Evolutionary conservation across 148 eudicot species (phyloP), one percentile per base, ranked within the genome.

Genomic region (Vaccinium darrowii): DNA sequence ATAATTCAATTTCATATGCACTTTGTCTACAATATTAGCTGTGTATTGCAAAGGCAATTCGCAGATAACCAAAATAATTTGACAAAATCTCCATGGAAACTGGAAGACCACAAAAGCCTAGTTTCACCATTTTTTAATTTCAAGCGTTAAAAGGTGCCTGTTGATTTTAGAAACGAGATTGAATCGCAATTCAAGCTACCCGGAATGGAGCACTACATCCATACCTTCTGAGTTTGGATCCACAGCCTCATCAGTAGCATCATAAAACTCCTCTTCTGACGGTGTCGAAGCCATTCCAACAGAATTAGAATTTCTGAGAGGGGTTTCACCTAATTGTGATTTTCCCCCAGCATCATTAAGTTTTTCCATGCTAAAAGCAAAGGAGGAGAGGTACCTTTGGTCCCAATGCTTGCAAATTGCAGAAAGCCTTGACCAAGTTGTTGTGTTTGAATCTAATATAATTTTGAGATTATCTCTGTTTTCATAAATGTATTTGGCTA

Each of bases 401-500:
- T 43, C 47, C 47, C 47, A 43, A 6, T 43, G 47, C 0, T 0
- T 4, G 47, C 47, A 43, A 43, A 43, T 43, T 43, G 47, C 47
- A 43, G 0, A 43, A 43, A 43, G 47, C 47, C 47, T 43, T 43
- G 47, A 43, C 47, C 47, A 43, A 43, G 47, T 43, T 43, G 47
- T 43, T 43, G 47, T 43, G 47, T 43, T 43, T 43, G 47, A 43
- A 43, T 43, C 47, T 43, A 43, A 43, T 43, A 43, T 43, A 0
- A 43, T 4, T 43, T 43, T 43, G 47, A 84, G n/a, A 25, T 21
- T 8, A 77, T 76, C 85, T 57, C 73, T 81, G 63, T 88, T 81
- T 39, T 81, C 16, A 43, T 86, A 84, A 2, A 84, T 65, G 81
- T 86, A 86, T 19, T 39, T 49, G 63, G 50, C 39, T 4, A 86